Evolutionary conservation across 176 grass and related monocot genomes (phyloP).

Genomic region (Neostapfia colusana): DNA sequence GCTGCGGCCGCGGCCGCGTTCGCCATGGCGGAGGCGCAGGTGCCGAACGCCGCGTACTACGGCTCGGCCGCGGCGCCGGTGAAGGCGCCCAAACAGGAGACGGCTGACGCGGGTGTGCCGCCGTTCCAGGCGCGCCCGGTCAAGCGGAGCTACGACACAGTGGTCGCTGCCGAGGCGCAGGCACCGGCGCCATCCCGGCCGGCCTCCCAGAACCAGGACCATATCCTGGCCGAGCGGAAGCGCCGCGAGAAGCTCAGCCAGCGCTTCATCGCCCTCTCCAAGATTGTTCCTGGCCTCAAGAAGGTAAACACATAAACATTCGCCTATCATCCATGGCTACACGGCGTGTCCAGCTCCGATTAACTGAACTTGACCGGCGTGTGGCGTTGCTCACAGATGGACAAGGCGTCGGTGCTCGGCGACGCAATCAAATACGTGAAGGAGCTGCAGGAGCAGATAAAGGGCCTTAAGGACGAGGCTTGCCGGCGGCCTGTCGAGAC

Average conservation of each 20-base stretch:
- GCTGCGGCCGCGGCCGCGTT: conserved; percentile 15
- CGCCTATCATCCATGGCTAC: not conserved
- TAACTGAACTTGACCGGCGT: conserved; percentile 27
- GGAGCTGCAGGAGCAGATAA: conserved; percentile 82
- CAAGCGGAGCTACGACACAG: conserved; percentile 64
- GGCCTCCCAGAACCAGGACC: conserved; percentile 73
- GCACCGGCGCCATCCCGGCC: conserved; percentile 30
- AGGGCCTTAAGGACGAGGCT: conserved; percentile 59
- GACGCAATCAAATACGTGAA: conserved; percentile 98
- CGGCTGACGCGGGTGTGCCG: conserved; percentile 34
- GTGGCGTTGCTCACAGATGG: conserved; percentile 55
- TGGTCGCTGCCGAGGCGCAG: conserved; percentile 36
- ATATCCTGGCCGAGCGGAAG: conserved; percentile 88
- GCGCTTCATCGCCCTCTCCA: conserved; percentile 92
- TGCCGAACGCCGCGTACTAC: conserved; percentile 38
- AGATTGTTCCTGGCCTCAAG: conserved; percentile 88
- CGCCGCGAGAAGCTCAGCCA: conserved; percentile 96
- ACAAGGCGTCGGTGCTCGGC: conserved; percentile 97
- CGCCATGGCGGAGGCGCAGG: conserved; percentile 27
- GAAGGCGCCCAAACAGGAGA: conserved; percentile 62
- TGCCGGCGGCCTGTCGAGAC: conserved; percentile 71
- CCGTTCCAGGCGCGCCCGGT: conserved; percentile 24
- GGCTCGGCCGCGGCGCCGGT: not conserved
- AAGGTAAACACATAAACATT: conserved; percentile 48
- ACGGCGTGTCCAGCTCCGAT: not conserved